Base-by-base conservation (phyloP, 2,329 filamentous ascomycete species). In the Cercospora sp. region DNA sequence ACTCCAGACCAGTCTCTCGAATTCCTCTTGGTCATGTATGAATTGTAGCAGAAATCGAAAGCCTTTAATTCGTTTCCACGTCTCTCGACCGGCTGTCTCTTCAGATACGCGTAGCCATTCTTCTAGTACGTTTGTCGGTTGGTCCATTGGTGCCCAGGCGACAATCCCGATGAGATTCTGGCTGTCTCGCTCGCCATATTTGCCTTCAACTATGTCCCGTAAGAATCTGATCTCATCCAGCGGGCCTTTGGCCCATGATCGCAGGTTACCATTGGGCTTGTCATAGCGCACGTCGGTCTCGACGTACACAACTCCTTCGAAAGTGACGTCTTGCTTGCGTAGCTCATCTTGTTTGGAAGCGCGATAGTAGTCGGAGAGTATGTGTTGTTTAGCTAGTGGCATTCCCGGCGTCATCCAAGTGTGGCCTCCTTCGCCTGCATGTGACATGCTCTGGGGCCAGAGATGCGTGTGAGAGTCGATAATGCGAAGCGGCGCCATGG, bases 381-480 rank as follows among this genome's bases (percentile, higher is more conserved):
- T 89, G 78, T 89, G 87, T 72, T 89, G 88, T 61, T 85, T 85
- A 60, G 86, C 84, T 61, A 96, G 83, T 4, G 88, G 84, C 75
- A 85, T 80, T 58, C 84, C 81, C 5, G 87, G 81, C 3, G 79
- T 85, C 81, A 88, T 87, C 93, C 93, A 97, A 67, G 87, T 82
- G 70, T 96, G 87, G 45, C 87, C 86, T 64, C 84, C 77, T 63
- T 91, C 77, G 31, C 45, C 45, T 13, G 26, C 26, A 74, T 94
- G 79, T 2, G 78, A 78, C 58, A 82, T 91, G 63, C 86, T 85
- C 57, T 83, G 80, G 55, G 92, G 91, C 83, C 89, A 97, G 76
- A 97, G 88, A 82, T 97, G 94, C 80, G 97, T 90, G 83, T 97
- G 94, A 45, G 92, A 90, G 83, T 97, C 94, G 79, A 97, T 88